Evolutionary conservation across 2,329 filamentous ascomycete genomes (phyloP).

Genomic region (Basipetospora chlamydospora): DNA sequence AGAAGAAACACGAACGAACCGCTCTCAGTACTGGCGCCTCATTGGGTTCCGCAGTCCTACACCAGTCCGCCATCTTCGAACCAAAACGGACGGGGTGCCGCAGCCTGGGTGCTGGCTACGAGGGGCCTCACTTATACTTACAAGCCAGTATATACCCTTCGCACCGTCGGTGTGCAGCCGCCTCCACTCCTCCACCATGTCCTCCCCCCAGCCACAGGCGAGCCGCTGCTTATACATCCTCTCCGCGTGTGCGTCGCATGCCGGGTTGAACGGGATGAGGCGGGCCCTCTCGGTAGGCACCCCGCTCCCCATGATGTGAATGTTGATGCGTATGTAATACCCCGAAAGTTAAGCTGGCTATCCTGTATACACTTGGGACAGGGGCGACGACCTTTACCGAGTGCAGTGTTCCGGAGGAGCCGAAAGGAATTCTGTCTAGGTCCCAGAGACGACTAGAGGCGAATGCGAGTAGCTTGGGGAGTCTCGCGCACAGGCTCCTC

Average conservation of each 20-base stretch:
- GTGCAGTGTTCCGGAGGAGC: no score
- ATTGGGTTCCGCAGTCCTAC: neutral
- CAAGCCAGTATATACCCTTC: slow-evolving; percentile 26
- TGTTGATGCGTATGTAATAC: no score
- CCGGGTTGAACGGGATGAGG: slow-evolving; percentile 29
- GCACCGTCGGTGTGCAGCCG: slow-evolving; percentile 18
- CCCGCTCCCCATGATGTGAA: neutral
- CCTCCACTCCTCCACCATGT: slow-evolving; percentile 21
- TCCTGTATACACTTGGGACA: no score
- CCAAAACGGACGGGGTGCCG: neutral
- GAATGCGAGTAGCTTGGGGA: no score
- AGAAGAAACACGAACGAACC: neutral
- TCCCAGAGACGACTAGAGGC: no score
- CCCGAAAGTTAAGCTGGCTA: no score
- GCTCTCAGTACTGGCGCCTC: no score
- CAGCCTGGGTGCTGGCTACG: neutral
- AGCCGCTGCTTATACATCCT: slow-evolving; percentile 28
- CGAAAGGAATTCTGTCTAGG: no score
- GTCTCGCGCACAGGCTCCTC: no score
- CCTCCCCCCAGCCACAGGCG: slow-evolving; percentile 28
- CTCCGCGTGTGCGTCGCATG: slow-evolving; percentile 21
- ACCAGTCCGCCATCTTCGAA: neutral
- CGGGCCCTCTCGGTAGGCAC: neutral
- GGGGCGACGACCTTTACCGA: no score
- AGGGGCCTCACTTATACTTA: slow-evolving; percentile 18